These are phyloP conservation scores for Parietaria judaica DNA, from an alignment of 306 rosid genomes.

Conservation along the genomic window DNA sequence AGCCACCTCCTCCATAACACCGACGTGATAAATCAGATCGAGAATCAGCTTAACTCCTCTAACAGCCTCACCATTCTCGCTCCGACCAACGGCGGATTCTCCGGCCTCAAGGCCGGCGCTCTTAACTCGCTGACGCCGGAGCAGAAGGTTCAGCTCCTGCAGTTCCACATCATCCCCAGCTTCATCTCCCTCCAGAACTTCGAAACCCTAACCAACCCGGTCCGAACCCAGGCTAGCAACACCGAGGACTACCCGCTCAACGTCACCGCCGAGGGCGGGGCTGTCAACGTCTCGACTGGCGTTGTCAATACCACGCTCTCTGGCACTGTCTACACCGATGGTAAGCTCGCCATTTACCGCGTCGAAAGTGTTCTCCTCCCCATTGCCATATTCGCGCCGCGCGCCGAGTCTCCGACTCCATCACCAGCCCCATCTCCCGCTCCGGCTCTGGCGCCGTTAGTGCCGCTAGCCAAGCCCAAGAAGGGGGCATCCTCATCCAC, in stretches of 20 bases:
- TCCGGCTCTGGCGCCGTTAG: constrained; percentile 15
- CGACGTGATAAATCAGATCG: constrained; percentile 49
- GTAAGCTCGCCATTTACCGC: constrained; percentile 55
- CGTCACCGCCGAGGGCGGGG: constrained; percentile 52
- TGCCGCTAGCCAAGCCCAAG: constrained; percentile 33
- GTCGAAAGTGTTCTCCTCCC: constrained; percentile 68
- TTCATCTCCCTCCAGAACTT: constrained; percentile 43
- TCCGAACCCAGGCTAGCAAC: constrained; percentile 69
- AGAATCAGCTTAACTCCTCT: constrained; percentile 48
- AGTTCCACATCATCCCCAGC: constrained; percentile 55
- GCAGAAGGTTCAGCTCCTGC: constrained; percentile 60
- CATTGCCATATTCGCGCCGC: constrained; percentile 41
- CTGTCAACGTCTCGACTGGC: constrained; percentile 56
- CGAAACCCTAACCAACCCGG: constrained; percentile 62
- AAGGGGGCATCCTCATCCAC: not conserved
- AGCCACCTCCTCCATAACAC: constrained; percentile 55
- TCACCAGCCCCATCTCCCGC: not conserved
- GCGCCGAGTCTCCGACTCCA: constrained; percentile 10
- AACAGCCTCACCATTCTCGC: constrained; percentile 56
- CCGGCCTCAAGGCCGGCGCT: constrained; percentile 51
- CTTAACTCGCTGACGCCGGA: constrained; percentile 54
- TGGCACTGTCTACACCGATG: constrained; percentile 54
- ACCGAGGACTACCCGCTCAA: constrained; percentile 51
- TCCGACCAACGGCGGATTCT: constrained; percentile 52
- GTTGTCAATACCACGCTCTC: constrained; percentile 49